Evolutionary conservation across 2,329 filamentous ascomycete species (phyloP), one percentile per base, ranked within the genome.

Genomic region (Colletotrichum simmondsii): DNA sequence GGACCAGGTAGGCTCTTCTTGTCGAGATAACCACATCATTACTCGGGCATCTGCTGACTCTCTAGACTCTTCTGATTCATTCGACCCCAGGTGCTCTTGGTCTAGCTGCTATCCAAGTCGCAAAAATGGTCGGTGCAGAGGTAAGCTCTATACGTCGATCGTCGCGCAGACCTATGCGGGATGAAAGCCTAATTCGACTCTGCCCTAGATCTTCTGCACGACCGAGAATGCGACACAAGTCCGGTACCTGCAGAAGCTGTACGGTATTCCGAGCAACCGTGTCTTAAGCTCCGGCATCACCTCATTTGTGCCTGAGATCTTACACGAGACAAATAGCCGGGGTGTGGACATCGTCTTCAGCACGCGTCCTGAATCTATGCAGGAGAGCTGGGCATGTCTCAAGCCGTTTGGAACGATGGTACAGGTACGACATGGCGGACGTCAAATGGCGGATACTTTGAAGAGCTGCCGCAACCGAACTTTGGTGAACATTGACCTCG

Each of bases 351-450:
- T 83, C 0, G 83, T 84, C 0, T 77, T 87, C 5, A 86, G 85
- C 75, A 82, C 82, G 1, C 76, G 85, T 0, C 80, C 84, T 0
- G 83, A 84, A 0, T 73, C 83, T 0, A 77, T 87, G 0, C 83
- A 83, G 22, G 80, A 82, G 3, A 81, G 83, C 0, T 88, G 83
- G 84, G 72, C 81, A 0, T 87, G 84, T 58, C 77, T 89, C 3
- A 85, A 86, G 1, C 76, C 80, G 5, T 85, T 83, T 59, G 86
- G 85, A 0, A 80, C 76, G 3, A 83, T 89, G 77, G 68, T 88
- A 0, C 86, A 88, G 65, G 82, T 88, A n/a, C 84, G 11, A 81
- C 7, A 84, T 84, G 74, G 76, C 80, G 6, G 84, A 87, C 56
- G 77, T 86, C 3, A 74, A 80, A 1, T 80, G 81, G 0, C 80